Base-by-base conservation (phyloP, 352 stramenopile genomes). In the Phytophthora chlamydospora region DNA sequence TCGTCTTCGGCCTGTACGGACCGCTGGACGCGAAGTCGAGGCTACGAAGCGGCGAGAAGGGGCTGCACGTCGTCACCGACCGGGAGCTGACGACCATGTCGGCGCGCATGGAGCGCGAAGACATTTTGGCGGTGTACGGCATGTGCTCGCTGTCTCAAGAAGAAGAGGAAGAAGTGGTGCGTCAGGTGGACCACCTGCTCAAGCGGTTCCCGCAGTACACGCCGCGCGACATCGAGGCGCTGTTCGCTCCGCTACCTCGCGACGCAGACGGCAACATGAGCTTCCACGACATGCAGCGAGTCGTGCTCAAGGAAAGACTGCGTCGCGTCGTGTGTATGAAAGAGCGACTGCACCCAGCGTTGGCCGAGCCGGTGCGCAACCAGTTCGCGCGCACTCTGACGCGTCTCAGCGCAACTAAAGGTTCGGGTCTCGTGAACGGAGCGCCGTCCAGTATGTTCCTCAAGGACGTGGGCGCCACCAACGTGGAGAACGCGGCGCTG, bases 221-320 rank as follows among this genome's bases (percentile, higher is more conserved):
- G 8, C 59, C 65, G 3, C 71, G 73, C 5, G 83, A 96, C 63
- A 80, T 93, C 34, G 50, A 78, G 14, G 44, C 66, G 27, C 69
- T 97, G 0, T 91, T 96, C 40, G 58, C 66, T 7, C 60, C 56
- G 7, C 41, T 94, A 7, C 54, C 66, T 13, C 71, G 72, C 0
- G 70, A 85, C 35, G 10, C 36, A 1, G 53, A 85, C 8, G 75
- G 76, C n/a, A 42, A 49, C 33, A 54, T 92, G 35, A 90, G 65
- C 42, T 96, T 97, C 61, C 87, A 97, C 69, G 85, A 89, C 55
- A 89, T 93, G 68, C 89, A 97, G 47, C 58, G 68, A 14, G 62
- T 48, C 2, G 80, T 91, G 54, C 65, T 85, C 42, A 78, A 85
- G 52, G 81, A 91, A 57, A 75, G 79, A 3, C 68, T 75, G 21